Evolutionary conservation across 2,329 filamentous ascomycete genomes (phyloP).

Genomic region (Claviceps quebecensis): DNA sequence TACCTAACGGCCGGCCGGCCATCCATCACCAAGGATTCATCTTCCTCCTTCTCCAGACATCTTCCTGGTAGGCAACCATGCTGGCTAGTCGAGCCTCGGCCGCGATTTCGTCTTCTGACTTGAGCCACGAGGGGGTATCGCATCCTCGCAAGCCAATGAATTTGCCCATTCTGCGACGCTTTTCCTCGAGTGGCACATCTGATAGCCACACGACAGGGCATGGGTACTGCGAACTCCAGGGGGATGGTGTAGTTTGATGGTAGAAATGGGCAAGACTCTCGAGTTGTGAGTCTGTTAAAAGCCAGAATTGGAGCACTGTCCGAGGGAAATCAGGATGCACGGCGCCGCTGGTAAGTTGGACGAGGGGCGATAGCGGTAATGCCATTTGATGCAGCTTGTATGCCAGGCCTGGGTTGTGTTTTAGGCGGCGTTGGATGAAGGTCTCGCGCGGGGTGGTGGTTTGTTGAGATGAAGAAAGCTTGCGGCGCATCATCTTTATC

Average conservation of each 20-base stretch:
- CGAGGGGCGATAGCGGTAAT: constrained; percentile 51
- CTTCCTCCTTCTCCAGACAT: constrained; percentile 34
- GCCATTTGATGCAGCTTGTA: constrained; percentile 53
- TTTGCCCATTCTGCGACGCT: constrained; percentile 55
- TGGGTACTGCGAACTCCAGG: constrained; percentile 48
- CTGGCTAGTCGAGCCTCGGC: constrained; percentile 27
- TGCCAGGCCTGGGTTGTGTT: constrained; percentile 36
- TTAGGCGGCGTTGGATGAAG: constrained; percentile 19
- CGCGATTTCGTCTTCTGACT: constrained; percentile 34
- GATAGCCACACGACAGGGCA: constrained; percentile 50
- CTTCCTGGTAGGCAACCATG: constrained; percentile 25
- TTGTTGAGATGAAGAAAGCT: constrained; percentile 16
- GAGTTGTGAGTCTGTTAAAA: constrained; percentile 56
- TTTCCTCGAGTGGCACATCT: constrained; percentile 45
- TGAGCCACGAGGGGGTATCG: constrained; percentile 23
- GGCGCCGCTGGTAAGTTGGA: constrained; percentile 46
- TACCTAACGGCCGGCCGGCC: too few relatives aligned
- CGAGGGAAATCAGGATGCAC: constrained; percentile 51
- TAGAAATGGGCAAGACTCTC: constrained; percentile 60
- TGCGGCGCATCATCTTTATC: constrained; percentile 18
- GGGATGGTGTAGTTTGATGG: constrained; percentile 48
- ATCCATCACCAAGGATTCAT: constrained; percentile 15
- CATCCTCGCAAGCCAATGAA: constrained; percentile 59
- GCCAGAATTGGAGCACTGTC: constrained; percentile 58
- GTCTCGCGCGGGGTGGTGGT: constrained; percentile 12